These are phyloP conservation scores for Quercus gilva DNA, from an alignment of 306 rosid species.

Conservation along the genomic window DNA sequence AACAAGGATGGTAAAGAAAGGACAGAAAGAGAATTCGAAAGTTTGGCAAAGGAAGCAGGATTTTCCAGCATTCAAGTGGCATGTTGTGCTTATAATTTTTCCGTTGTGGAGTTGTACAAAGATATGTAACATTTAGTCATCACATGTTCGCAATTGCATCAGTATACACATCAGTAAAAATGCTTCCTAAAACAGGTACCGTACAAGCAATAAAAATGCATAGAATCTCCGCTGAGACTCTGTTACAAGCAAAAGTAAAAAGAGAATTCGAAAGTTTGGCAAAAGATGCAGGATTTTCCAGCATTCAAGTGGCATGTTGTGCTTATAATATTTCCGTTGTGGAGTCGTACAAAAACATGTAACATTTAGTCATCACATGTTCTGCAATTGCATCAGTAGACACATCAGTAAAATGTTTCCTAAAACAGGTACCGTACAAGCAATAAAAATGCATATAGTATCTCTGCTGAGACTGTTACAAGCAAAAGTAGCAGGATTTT, in stretches of 20 bases:
- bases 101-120: slow-evolving; percentile 20
- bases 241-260: slow-evolving; percentile 12
- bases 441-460: background rate
- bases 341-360: slow-evolving; percentile 12
- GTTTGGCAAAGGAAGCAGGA: slow-evolving; percentile 26
- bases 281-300: slow-evolving; percentile 27
- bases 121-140: background rate
- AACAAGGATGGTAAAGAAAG: slow-evolving; percentile 5
- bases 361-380: background rate
- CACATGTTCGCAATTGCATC: background rate
- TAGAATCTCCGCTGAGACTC: background rate
- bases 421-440: background rate
- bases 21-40: slow-evolving; percentile 3
- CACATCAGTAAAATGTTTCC: background rate
- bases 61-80: slow-evolving; percentile 15
- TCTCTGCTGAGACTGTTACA: background rate
- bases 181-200: background rate
- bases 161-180: background rate
- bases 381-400: background rate
- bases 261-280: too few relatives aligned
- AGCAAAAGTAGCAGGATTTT: slow-evolving; percentile 29
- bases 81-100: slow-evolving; percentile 8
- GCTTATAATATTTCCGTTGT: slow-evolving; percentile 13
- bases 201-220: background rate
- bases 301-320: slow-evolving; percentile 7